Percentiles rank a stretch among this genome's conserved stretches.
Evolutionary conservation across 352 stramenopile species (phyloP).

Genomic region (Pythium chondricola): DNA sequence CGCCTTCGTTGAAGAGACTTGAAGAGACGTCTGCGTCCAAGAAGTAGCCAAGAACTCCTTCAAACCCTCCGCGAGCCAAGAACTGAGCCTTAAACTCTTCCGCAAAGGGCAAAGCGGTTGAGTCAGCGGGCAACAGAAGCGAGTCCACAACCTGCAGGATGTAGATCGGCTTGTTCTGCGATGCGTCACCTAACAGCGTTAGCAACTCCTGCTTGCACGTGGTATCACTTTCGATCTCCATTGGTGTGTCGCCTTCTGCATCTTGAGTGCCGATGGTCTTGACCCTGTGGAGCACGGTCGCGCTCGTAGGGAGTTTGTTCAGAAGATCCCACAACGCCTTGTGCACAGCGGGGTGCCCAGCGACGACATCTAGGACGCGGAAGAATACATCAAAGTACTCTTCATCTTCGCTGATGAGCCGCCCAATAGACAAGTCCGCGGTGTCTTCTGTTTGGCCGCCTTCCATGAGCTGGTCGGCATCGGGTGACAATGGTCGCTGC

Average conservation of each 20-base stretch:
- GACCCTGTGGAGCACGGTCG: conserved; percentile 54
- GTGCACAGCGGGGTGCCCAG: conserved; percentile 45
- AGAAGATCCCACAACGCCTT: conserved; percentile 74
- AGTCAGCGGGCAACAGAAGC: conserved; percentile 66
- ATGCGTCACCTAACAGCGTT: conserved; percentile 58
- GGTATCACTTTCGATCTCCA: background rate
- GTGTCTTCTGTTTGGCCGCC: background rate
- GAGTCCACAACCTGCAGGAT: conserved; percentile 86
- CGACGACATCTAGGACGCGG: conserved; percentile 62
- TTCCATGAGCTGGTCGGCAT: conserved; percentile 18
- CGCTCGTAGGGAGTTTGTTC: conserved; percentile 77
- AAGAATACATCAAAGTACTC: conserved; percentile 86
- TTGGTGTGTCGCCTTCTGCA: conserved; percentile 29
- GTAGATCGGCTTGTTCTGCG: conserved; percentile 80
- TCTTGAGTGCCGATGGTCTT: conserved; percentile 50
- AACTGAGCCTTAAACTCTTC: conserved; percentile 65
- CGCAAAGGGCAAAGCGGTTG: conserved; percentile 47
- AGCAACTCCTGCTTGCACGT: conserved; percentile 43
- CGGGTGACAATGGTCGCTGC: conserved; percentile 30
- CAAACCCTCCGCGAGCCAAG: conserved; percentile 68
- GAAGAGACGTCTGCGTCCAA: conserved; percentile 60
- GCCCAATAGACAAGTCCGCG: conserved; percentile 32
- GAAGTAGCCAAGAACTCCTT: conserved; percentile 82
- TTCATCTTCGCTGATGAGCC: conserved; percentile 54
- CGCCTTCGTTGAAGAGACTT: conserved; percentile 78